Conservation (phyloP, 306 rosid species). For the Lablab purpureus region DNA sequence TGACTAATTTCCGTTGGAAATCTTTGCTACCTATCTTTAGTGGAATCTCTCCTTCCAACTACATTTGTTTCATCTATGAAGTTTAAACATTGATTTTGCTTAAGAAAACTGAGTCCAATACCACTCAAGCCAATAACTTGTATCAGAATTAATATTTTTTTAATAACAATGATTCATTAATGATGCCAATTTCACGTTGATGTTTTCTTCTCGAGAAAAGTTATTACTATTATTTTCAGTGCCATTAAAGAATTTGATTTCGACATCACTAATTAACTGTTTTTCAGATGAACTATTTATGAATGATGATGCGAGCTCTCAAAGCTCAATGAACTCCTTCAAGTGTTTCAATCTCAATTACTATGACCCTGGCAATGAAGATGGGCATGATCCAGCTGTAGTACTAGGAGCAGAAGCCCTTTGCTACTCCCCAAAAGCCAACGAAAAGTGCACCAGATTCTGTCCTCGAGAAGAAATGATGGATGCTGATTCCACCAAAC, state of each 20-base stretch:
- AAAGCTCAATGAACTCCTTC: constrained; percentile 68
- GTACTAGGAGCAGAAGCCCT: constrained; percentile 40
- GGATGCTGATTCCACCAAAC: constrained; percentile 40
- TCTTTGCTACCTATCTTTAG: no score
- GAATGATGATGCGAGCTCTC: constrained; percentile 76
- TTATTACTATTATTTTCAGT: neutral
- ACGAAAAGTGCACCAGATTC: constrained; percentile 66
- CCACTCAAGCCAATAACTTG: no score
- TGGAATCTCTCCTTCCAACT: no score
- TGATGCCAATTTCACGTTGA: neutral
- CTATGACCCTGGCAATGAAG: constrained; percentile 56
- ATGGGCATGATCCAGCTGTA: constrained; percentile 46
- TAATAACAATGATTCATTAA: neutral
- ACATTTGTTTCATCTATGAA: no score
- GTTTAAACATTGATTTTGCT: no score
- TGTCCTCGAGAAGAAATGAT: constrained; percentile 57
- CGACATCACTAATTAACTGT: neutral
- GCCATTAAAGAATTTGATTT: neutral
- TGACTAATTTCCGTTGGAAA: no score
- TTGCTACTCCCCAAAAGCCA: constrained; percentile 44
- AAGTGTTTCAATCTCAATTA: constrained; percentile 59
- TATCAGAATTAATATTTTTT: no score
- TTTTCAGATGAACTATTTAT: constrained; percentile 58
- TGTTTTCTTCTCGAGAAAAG: neutral
- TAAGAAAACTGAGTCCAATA: no score